Evolutionary conservation across 768 basidiomycete genomes (phyloP).

Genomic region (Psilocybe tampanensis): DNA sequence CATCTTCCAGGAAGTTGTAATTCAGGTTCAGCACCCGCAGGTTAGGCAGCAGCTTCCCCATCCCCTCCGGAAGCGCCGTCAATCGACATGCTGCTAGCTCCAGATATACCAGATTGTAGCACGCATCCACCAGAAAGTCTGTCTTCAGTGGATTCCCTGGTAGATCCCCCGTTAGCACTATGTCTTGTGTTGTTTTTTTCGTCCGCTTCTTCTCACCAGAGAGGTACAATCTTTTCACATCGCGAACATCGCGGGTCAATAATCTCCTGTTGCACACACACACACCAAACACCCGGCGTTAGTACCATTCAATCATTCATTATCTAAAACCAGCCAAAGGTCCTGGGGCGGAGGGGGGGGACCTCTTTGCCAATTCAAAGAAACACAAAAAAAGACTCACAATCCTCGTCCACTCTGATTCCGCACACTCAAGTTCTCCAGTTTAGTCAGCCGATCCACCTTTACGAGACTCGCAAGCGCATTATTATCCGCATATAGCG

Average conservation of each 20-base stretch:
- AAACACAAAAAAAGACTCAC: constrained; percentile 53
- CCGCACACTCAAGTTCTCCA: constrained; percentile 91
- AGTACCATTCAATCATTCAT: constrained; percentile 20
- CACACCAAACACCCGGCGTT: constrained; percentile 11
- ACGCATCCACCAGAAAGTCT: constrained; percentile 68
- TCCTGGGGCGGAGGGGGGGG: too few relatives aligned
- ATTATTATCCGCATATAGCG: constrained; percentile 93
- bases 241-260: constrained; percentile 75
- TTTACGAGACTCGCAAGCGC: constrained; percentile 51
- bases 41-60: constrained; percentile 75
- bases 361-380: too few relatives aligned
- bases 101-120: constrained; percentile 90
- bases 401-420: constrained; percentile 80
- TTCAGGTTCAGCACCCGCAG: constrained; percentile 92
- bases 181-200: background rate
- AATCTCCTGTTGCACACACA: constrained; percentile 37
- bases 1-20: constrained; percentile 92
- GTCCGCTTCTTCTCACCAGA: constrained; percentile 63
- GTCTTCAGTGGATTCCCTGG: constrained; percentile 74
- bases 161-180: background rate
- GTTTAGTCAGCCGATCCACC: constrained; percentile 59
- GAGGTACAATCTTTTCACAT: constrained; percentile 92
- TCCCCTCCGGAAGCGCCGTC: constrained; percentile 66
- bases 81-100: constrained; percentile 89
- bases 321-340: constrained; percentile 10